Percentiles rank a stretch among this genome's conserved stretches.
Evolutionary conservation across 2,329 filamentous ascomycete genomes (phyloP).

Genomic region (Escovopsis sp.): DNA sequence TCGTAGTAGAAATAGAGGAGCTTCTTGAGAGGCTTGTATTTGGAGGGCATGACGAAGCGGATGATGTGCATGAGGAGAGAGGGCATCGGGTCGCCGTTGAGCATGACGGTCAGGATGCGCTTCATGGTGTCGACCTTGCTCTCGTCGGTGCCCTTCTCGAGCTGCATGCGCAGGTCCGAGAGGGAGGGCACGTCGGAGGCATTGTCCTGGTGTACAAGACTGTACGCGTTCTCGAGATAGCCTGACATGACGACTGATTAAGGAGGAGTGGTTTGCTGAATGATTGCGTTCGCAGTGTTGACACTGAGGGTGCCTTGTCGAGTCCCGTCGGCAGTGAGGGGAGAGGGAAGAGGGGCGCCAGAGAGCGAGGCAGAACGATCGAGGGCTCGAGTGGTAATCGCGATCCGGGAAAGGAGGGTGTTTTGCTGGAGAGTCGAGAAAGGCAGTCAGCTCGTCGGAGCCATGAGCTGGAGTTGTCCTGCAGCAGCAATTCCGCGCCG

Average conservation of each 20-base stretch:
- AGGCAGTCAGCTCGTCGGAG: conserved; percentile 12
- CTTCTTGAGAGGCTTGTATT: conserved; percentile 94
- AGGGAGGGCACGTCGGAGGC: conserved; percentile 78
- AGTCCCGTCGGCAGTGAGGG: conserved; percentile 18
- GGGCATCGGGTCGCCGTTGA: conserved; percentile 94
- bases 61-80: conserved; percentile 98
- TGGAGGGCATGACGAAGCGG: conserved; percentile 98
- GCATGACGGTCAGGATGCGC: conserved; percentile 90
- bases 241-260: conserved; percentile 60
- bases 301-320: conserved; percentile 7
- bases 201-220: conserved; percentile 95
- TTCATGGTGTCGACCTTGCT: conserved; percentile 92
- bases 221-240: conserved; percentile 91
- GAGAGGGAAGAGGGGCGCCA: conserved; percentile 16
- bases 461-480: conserved; percentile 15
- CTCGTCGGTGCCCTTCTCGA: conserved; percentile 90
- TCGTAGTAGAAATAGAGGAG: conserved; percentile 98
- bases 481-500: conserved; percentile 15
- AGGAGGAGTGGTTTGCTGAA: not conserved
- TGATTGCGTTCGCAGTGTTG: conserved; percentile 5
- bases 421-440: conserved; percentile 12
- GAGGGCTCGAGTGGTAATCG: too few species aligned
- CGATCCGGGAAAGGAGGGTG: conserved; percentile 7
- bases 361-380: not conserved
- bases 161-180: conserved; percentile 80